Base-by-base conservation (phyloP, 192 early-diverging fungal genomes). In the Coemansia sp. region DNA sequence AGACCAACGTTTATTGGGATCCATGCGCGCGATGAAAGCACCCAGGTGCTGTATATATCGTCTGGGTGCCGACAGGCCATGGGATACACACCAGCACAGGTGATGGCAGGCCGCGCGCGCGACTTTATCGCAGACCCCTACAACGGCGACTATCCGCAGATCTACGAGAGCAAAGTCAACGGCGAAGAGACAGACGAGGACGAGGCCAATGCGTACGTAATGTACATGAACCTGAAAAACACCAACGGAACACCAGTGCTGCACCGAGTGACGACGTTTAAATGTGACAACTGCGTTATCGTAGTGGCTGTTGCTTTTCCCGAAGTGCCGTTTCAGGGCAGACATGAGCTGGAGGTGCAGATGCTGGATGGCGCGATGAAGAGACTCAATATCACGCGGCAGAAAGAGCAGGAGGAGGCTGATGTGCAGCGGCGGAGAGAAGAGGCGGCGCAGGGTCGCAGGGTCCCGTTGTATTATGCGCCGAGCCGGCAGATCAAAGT, bases 81-180 rank as follows among this genome's bases (percentile, higher is more conserved):
- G 55, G 77, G 72, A 2, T 75, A 68, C 33, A 71, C 72, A 7
- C 77, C 77, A n/a, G 68, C 59, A 16, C 33, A 74, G 17, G 58
- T 80, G 48, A 51, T 75, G 25, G 48, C 52, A 5, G 59, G 61
- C 16, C 45, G 58, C 10, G 77, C 72, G 8, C 66, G 61, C 22
- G 69, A 73, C n/a, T 80, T 71, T 49, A 80, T 80, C 7, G 60
- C 64, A 11, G 77, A 80, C 58, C 59, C 68, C n/a, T 80, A 65
- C 69, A 29, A 57, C 18, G 33, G 42, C 50, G 45, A 62, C 57
- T 74, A 80, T 55, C 57, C 66, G 30, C 32, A 67, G 17, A 64
- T 80, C 4, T 80, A 68, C 63, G 60, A 49, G 18, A 63, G 56
- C 65, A 80, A 79, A 20, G 65, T 56, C 2, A 61, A 66, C 40